Evolutionary conservation across 1,284 basidiomycete genomes (phyloP).

Genomic region (Apiotrichum domesticum): DNA sequence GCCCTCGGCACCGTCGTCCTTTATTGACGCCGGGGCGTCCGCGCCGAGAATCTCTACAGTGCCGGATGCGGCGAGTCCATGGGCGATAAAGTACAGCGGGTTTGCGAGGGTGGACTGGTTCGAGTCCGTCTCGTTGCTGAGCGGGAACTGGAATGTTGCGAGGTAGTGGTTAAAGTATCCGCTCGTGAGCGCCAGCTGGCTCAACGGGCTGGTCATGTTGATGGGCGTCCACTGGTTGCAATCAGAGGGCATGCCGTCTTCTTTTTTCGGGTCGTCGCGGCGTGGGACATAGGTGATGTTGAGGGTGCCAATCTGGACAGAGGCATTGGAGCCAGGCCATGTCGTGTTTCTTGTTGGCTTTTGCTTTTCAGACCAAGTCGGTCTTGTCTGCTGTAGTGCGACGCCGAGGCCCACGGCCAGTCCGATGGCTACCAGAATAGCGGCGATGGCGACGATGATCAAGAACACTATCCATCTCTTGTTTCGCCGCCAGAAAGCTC

Average conservation of each 20-base stretch:
- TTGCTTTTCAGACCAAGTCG: conserved; percentile 36
- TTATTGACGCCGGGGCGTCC: conserved; percentile 27
- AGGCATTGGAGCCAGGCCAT: not conserved
- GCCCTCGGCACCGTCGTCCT: conserved; percentile 30
- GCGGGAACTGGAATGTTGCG: conserved; percentile 28
- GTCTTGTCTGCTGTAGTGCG: conserved; percentile 40
- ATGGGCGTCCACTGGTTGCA: conserved; percentile 36
- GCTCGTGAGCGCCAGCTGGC: conserved; percentile 12
- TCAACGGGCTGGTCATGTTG: conserved; percentile 24
- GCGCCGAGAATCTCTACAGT: conserved; percentile 41
- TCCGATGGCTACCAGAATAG: conserved; percentile 31
- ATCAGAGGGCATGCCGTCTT: conserved; percentile 30
- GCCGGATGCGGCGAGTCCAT: conserved; percentile 39
- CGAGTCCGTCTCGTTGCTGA: conserved; percentile 35
- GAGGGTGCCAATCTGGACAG: conserved; percentile 9
- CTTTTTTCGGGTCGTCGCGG: conserved; percentile 33
- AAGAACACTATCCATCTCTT: conserved; percentile 28
- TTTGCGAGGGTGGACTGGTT: conserved; percentile 18
- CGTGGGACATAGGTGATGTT: conserved; percentile 31
- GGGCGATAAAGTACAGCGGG: conserved; percentile 31
- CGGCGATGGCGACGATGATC: conserved; percentile 19
- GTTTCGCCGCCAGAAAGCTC: conserved; percentile 27
- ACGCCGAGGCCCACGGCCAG: conserved; percentile 27
- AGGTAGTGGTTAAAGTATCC: conserved; percentile 16
- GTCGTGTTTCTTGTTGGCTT: not conserved